Evolutionary conservation across 768 basidiomycete genomes (phyloP), one percentile per base, ranked within the genome.

Genomic region (Lactifluus echinatus): DNA sequence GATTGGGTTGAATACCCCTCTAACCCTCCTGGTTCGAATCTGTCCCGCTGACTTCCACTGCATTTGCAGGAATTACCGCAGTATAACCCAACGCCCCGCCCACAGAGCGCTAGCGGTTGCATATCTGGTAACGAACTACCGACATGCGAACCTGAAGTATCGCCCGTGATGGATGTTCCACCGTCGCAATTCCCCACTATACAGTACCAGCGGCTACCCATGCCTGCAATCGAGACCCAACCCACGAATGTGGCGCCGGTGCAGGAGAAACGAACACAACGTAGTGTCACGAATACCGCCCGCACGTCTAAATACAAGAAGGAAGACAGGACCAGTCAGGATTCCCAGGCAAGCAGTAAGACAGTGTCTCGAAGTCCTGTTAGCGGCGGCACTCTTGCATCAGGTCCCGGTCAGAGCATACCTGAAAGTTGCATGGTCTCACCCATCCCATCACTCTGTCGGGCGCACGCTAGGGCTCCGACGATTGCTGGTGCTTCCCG

Each of bases 41-140:
- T 31, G 36, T 17, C 31, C 11, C n/a, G 21, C 37, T 46, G 8
- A 57, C 17, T 4, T 37, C 14, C 6, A 42, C 53, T 57, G 12
- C 6, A 42, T 57, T 57, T 24, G 21, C 23, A 57, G 56, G 50
- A 47, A 15, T 24, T 33, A 46, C 50, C 56, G 11, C 23, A 40
- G n/a, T 53, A 52, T 44, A 34, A 24, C 17, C 26, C 36, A 26
- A 46, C 44, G 6, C 50, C 29, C 23, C 24, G 4, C 28, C 37
- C 8, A 14, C 28, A 37, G 24, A 47, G 50, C 44, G 23, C 44
- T 14, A 23, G 31, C 19, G n/a, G 29, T 7, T 17, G 29, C n/a
- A 8, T n/a, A 51, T 19, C 17, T 8, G 7, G 26, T n/a, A 45
- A 17, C n/a, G 50, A 21, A 33, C 47, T 24, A 29, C 37, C 31